A percentile compares a stretch with the other conserved stretches of the same genome.
Evolutionary conservation across 2,329 filamentous ascomycete species (phyloP).

Genomic region (Cladosporium sp.): DNA sequence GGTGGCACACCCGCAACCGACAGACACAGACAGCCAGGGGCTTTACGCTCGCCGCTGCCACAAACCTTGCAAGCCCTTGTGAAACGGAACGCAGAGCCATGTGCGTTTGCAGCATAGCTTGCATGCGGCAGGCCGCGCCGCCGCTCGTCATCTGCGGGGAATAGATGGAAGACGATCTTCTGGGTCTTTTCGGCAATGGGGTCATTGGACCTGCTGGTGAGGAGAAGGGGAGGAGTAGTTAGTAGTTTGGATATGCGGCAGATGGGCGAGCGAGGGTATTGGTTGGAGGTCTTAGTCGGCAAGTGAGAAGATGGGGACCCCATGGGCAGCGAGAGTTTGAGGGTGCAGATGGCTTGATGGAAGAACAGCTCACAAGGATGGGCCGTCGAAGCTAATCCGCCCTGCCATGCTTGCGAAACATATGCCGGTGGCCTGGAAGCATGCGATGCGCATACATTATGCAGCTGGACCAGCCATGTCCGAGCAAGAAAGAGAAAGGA

Average conservation of each 20-base stretch:
- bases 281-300: background rate
- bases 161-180: background rate
- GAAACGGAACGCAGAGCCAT: conserved; percentile 17
- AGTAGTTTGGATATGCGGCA: background rate
- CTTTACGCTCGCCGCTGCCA: conserved; percentile 8
- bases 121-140: conserved; percentile 4
- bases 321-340: conserved; percentile 11
- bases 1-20: conserved; percentile 13
- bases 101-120: conserved; percentile 14
- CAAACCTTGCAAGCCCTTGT: conserved; percentile 16
- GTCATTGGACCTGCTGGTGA: background rate
- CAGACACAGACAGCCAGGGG: conserved; percentile 13
- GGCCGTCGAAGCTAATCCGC: background rate
- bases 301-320: conserved; percentile 8
- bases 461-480: conserved; percentile 15
- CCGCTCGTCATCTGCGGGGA: conserved; percentile 17
- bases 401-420: conserved; percentile 1
- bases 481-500: background rate
- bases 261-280: background rate
- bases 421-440: background rate
- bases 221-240: background rate
- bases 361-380: background rate
- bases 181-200: conserved; percentile 10
- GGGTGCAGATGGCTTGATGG: background rate
- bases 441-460: conserved; percentile 4